Evolutionary conservation across 1,284 basidiomycete species (phyloP).

Genomic region (Trichosporon asahii): DNA sequence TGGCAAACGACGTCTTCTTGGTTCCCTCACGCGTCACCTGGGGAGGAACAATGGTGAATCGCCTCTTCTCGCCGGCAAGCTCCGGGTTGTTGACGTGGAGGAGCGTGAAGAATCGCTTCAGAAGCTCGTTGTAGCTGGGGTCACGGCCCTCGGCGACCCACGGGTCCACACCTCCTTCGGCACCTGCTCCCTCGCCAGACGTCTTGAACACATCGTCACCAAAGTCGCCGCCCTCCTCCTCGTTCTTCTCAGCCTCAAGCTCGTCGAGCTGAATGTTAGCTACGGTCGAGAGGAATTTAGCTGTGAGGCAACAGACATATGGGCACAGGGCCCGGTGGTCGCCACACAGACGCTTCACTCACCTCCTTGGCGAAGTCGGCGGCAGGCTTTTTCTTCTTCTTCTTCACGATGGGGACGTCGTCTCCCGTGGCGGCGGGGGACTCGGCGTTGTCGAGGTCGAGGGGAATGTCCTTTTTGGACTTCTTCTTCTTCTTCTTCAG

Average conservation of each 20-base stretch:
- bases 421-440: slow-evolving; percentile 31
- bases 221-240: slow-evolving; percentile 69
- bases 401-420: slow-evolving; percentile 57
- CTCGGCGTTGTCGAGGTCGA: slow-evolving; percentile 42
- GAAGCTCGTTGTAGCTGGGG: slow-evolving; percentile 88
- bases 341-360: slow-evolving; percentile 44
- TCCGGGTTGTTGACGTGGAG: slow-evolving; percentile 93
- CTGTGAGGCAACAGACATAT: background rate
- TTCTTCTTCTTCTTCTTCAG: slow-evolving; percentile 58
- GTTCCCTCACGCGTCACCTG: slow-evolving; percentile 88
- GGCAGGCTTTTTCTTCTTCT: slow-evolving; percentile 55
- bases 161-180: slow-evolving; percentile 53
- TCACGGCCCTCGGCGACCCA: slow-evolving; percentile 93
- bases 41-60: slow-evolving; percentile 97
- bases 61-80: slow-evolving; percentile 80
- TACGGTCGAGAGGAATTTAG: background rate
- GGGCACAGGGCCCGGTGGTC: background rate
- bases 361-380: slow-evolving; percentile 71
- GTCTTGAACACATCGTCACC: slow-evolving; percentile 75
- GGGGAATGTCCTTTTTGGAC: slow-evolving; percentile 51
- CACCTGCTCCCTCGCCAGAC: slow-evolving; percentile 57
- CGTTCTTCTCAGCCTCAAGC: slow-evolving; percentile 57
- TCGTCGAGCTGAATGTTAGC: slow-evolving; percentile 43
- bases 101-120: slow-evolving; percentile 86
- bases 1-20: slow-evolving; percentile 94